Conservation (phyloP, 2,329 filamentous ascomycete genomes). For the Tolypocladium paradoxum region DNA sequence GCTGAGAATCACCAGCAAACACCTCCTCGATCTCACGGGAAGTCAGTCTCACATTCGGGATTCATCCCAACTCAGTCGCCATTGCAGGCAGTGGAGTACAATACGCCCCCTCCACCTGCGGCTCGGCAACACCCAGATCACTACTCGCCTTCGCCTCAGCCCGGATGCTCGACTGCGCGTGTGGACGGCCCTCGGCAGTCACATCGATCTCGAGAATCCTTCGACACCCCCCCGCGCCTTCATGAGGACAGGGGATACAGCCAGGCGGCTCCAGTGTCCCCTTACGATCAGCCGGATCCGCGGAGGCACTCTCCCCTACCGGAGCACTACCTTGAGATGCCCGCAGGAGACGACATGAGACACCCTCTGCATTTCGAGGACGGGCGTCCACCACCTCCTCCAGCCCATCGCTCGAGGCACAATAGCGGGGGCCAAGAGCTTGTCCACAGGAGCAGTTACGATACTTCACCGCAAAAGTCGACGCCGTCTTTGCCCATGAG, state of each 20-base stretch:
- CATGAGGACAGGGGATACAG: slow-evolving; percentile 27
- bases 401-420: slow-evolving; percentile 39
- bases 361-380: slow-evolving; percentile 27
- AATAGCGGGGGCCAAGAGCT: slow-evolving; percentile 33
- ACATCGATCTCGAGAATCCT: slow-evolving; percentile 23
- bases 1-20: slow-evolving; percentile 32
- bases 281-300: slow-evolving; percentile 27
- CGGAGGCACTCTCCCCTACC: slow-evolving; percentile 21
- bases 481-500: slow-evolving; percentile 42
- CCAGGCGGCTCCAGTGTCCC: slow-evolving; percentile 15
- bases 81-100: slow-evolving; percentile 41
- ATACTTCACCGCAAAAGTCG: slow-evolving; percentile 30
- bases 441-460: slow-evolving; percentile 28
- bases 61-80: slow-evolving; percentile 42
- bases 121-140: slow-evolving; percentile 23
- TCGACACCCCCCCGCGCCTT: slow-evolving; percentile 22
- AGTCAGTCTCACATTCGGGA: slow-evolving; percentile 22
- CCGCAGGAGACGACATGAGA: slow-evolving; percentile 18
- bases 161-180: slow-evolving; percentile 8
- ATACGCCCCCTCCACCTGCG: slow-evolving; percentile 26
- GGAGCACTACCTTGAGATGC: slow-evolving; percentile 21
- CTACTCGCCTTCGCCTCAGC: slow-evolving; percentile 23
- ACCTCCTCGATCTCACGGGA: slow-evolving; percentile 36
- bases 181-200: slow-evolving; percentile 17
- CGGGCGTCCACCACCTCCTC: slow-evolving; percentile 44